Conservation (phyloP, 352 stramenopile genomes). For the Phytophthora meadii region DNA sequence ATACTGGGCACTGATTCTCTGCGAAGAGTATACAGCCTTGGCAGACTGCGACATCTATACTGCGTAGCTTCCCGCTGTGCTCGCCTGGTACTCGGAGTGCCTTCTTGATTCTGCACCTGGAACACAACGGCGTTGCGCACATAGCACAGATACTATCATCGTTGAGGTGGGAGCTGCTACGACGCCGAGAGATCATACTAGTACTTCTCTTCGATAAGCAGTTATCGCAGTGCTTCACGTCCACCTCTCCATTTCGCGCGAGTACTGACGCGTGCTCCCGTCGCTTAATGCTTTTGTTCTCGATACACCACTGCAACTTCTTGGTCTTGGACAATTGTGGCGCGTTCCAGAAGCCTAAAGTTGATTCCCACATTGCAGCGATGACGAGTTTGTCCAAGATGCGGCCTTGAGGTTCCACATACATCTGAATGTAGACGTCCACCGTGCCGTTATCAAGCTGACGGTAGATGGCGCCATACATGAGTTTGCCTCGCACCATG, state of each 20-base stretch:
- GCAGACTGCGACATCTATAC: slow-evolving; percentile 10
- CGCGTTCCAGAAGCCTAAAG: slow-evolving; percentile 11
- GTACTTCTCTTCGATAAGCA: slow-evolving; percentile 10
- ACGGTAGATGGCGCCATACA: slow-evolving; percentile 13
- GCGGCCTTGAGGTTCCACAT: slow-evolving; percentile 7
- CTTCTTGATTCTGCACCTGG: slow-evolving; percentile 13
- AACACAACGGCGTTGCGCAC: slow-evolving; percentile 9
- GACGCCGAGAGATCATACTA: slow-evolving; percentile 8
- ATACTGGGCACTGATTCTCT: slow-evolving; percentile 6
- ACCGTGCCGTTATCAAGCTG: slow-evolving; percentile 7
- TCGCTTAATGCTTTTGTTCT: slow-evolving; percentile 10
- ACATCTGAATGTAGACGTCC: slow-evolving; percentile 22
- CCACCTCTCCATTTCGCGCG: background rate
- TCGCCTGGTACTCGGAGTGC: slow-evolving; percentile 6
- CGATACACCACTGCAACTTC: slow-evolving; percentile 25
- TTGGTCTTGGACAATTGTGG: slow-evolving; percentile 8
- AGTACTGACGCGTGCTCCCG: background rate
- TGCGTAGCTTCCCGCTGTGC: slow-evolving; percentile 5
- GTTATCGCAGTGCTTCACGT: background rate
- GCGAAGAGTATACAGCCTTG: slow-evolving; percentile 12
- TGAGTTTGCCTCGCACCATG: slow-evolving; percentile 4
- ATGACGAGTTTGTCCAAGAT: slow-evolving; percentile 13
- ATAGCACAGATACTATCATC: slow-evolving; percentile 11
- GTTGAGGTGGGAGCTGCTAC: slow-evolving; percentile 2
- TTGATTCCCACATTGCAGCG: slow-evolving; percentile 11